Percentiles rank a stretch among this genome's conserved stretches.
These are phyloP conservation scores for Polyporus tsugae DNA, from an alignment of 1,284 basidiomycete species.

Conservation along the genomic window DNA sequence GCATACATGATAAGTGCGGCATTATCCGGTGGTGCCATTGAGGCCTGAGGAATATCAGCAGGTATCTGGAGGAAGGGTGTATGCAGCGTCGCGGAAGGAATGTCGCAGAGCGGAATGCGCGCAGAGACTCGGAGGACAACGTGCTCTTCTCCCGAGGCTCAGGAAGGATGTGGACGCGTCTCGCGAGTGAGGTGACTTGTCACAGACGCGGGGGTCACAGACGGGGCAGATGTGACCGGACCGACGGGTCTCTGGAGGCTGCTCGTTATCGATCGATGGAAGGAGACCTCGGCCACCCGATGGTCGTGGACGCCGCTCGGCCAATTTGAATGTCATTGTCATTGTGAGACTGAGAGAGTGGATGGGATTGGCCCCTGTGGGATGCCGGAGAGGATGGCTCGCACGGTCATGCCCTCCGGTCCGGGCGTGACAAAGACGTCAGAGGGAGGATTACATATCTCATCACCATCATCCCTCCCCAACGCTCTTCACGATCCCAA, in stretches of 20 bases:
- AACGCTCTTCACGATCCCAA: conserved; percentile 27
- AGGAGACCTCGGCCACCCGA: not conserved
- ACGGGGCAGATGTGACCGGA: conserved; percentile 13
- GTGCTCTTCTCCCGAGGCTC: too few relatives aligned
- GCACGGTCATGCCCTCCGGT: conserved; percentile 35
- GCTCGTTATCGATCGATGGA: conserved; percentile 19
- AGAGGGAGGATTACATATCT: conserved; percentile 40
- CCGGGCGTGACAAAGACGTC: conserved; percentile 40
- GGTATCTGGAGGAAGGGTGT: not conserved
- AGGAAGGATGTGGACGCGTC: too few relatives aligned
- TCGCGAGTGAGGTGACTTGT: conserved; percentile 10
- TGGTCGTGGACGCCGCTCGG: conserved; percentile 1
- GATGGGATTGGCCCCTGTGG: conserved; percentile 12
- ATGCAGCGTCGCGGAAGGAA: not conserved
- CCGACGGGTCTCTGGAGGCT: conserved; percentile 23
- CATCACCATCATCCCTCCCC: conserved; percentile 43
- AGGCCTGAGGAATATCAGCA: not conserved
- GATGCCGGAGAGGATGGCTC: conserved; percentile 30
- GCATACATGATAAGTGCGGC: conserved; percentile 7
- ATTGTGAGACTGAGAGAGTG: not conserved
- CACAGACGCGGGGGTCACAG: conserved; percentile 34
- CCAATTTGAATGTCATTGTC: too few relatives aligned
- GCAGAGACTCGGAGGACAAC: not conserved
- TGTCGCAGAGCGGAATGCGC: not conserved
- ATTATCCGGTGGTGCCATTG: conserved; percentile 1